A percentile compares a stretch with the other conserved stretches of the same genome.
Evolutionary conservation across 805 yeast genomes (phyloP).

Genomic region (Candida maris): DNA sequence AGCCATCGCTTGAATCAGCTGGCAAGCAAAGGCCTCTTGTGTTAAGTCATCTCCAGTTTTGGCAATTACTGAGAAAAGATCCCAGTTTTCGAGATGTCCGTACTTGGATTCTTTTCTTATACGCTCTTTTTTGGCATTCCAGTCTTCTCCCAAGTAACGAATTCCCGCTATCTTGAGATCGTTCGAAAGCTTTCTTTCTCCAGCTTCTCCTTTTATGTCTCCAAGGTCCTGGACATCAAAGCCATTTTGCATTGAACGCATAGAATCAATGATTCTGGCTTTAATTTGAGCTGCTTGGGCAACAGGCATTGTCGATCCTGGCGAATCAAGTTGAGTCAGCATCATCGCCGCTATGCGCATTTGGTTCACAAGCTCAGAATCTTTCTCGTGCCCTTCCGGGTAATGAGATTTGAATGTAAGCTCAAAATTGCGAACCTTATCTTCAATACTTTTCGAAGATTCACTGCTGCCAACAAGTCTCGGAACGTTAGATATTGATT

Average conservation of each 20-base stretch:
- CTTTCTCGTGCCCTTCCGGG: slow-evolving; percentile 23
- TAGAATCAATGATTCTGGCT: slow-evolving; percentile 62
- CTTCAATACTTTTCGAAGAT: slow-evolving; percentile 15
- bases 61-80: slow-evolving; percentile 89
- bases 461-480: slow-evolving; percentile 5
- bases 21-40: slow-evolving; percentile 98
- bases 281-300: slow-evolving; percentile 66
- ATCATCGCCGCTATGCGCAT: slow-evolving; percentile 96
- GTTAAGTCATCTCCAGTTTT: slow-evolving; percentile 94
- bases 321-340: slow-evolving; percentile 81
- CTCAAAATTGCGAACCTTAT: slow-evolving; percentile 22
- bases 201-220: slow-evolving; percentile 66
- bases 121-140: slow-evolving; percentile 78
- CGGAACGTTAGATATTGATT: slow-evolving; percentile 11
- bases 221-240: slow-evolving; percentile 51
- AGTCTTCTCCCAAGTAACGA: slow-evolving; percentile 81
- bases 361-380: slow-evolving; percentile 72
- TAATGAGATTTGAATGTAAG: slow-evolving; percentile 27
- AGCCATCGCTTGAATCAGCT: slow-evolving; percentile 81
- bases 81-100: slow-evolving; percentile 93
- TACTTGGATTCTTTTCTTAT: slow-evolving; percentile 73
- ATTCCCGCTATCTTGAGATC: slow-evolving; percentile 85
- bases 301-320: slow-evolving; percentile 45
- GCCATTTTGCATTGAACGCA: slow-evolving; percentile 73
- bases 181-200: slow-evolving; percentile 87